Base-by-base conservation (phyloP, 2,329 filamentous ascomycete species). In the Septoria petroselini region DNA sequence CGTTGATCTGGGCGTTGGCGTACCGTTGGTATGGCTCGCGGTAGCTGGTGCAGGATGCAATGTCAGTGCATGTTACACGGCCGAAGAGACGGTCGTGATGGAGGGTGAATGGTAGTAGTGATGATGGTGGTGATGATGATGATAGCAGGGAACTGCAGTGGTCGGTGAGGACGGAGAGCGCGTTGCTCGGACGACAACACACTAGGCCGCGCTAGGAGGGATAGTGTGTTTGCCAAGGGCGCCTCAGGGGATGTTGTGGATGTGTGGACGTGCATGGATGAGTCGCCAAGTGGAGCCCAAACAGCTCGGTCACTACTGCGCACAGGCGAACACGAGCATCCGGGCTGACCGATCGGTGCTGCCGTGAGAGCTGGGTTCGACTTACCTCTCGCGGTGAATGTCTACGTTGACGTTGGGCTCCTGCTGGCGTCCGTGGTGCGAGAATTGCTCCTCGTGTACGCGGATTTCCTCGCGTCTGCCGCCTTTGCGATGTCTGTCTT, bases 401-500 rank as follows among this genome's bases (percentile, higher is more conserved):
- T 66, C 64, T 45, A 67, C 58, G 52, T 63, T 58, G 58, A 59
- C 61, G 48, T 58, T 57, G 34, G 23, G 30, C 31, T 60, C 54
- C 39, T 57, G 49, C 23, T 53, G 39, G 40, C 57, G 57, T 37
- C 57, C 54, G 44, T 44, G 40, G 34, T 54, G 55, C 37, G 51
- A 44, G 54, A 71, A 69, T 48, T 67, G 68, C 46, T 71, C 62
- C 57, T 54, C 52, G 30, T 47, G 49, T 25, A 52, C 49, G 52
- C 50, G 54, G 41, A 51, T 44, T 39, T 68, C 65, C 47, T 65
- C 64, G 58, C 62, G 59, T 63, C 67, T 76, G 75, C 76, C 77
- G 71, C 79, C 80, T 39, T 77, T 50, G 78, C 79, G 83, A 76
- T 83, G 77, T 73, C 76, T 81, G 73, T 91, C 83, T 77, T 88